Percentiles rank a stretch among this genome's conserved stretches.
Conservation (phyloP, 1,284 basidiomycete genomes). For the Melampsora larici-populina region DNA sequence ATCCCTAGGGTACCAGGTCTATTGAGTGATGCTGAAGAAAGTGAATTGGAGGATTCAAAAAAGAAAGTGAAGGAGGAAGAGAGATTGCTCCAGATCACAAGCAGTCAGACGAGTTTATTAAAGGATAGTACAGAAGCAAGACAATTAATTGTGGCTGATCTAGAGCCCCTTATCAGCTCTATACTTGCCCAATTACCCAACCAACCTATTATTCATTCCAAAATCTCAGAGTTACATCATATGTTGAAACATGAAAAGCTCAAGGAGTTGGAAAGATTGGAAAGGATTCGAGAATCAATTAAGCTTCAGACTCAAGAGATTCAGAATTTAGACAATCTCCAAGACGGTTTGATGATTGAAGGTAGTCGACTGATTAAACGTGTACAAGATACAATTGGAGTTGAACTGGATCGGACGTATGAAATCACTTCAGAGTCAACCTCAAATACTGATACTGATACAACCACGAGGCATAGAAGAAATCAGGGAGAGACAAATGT, state of each 20-base stretch:
- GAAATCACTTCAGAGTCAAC: neutral
- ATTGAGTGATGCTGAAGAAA: neutral
- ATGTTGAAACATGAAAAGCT: constrained; percentile 3
- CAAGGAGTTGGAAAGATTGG: constrained; percentile 10
- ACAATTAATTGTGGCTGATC: neutral
- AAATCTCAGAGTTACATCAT: too few species aligned
- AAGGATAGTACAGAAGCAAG: neutral
- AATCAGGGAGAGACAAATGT: neutral
- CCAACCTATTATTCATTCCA: neutral
- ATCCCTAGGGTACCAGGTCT: neutral
- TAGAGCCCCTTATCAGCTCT: constrained; percentile 18
- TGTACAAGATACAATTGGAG: constrained; percentile 33
- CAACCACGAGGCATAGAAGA: too few species aligned
- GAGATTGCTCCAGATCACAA: too few species aligned
- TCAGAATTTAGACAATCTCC: constrained; percentile 13
- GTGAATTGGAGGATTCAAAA: too few species aligned
- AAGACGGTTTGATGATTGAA: constrained; percentile 32
- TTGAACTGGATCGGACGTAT: constrained; percentile 32
- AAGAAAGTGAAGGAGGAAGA: too few species aligned
- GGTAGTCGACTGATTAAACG: constrained; percentile 36
- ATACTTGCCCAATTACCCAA: constrained; percentile 1
- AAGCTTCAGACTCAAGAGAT: constrained; percentile 16
- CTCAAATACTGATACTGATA: too few species aligned
- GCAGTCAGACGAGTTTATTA: neutral
- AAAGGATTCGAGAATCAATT: constrained; percentile 12